These are phyloP conservation scores for Pascua sp. DNA, from an alignment of 1,284 basidiomycete species.

Conservation along the genomic window DNA sequence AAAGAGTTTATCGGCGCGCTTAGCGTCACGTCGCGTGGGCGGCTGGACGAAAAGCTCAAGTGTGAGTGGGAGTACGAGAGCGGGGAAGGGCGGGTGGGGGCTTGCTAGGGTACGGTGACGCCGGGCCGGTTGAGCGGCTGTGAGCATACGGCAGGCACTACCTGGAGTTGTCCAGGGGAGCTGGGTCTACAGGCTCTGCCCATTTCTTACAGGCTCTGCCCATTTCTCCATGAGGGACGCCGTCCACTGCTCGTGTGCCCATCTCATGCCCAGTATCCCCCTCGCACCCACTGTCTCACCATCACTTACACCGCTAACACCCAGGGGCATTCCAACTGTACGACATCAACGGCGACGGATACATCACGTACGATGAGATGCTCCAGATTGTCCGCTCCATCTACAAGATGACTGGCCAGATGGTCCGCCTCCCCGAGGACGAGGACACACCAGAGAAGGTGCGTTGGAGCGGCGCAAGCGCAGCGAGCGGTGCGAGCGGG, in stretches of 20 bases:
- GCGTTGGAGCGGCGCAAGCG: slow-evolving; percentile 18
- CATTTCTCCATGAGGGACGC: background rate
- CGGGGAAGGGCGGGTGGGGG: too few species aligned
- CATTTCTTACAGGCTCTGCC: background rate
- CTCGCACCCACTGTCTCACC: background rate
- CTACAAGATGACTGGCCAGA: slow-evolving; percentile 99
- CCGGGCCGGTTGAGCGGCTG: too few species aligned
- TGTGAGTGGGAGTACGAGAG: slow-evolving; percentile 59
- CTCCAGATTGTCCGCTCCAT: slow-evolving; percentile 91
- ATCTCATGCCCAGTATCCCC: background rate
- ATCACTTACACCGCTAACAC: slow-evolving; percentile 1
- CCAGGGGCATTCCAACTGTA: slow-evolving; percentile 99
- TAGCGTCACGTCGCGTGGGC: slow-evolving; percentile 86
- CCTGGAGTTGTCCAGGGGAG: background rate
- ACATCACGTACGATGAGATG: slow-evolving; percentile 98
- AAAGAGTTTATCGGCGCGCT: slow-evolving; percentile 96
- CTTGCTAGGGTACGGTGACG: too few species aligned
- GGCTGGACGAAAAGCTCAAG: slow-evolving; percentile 96
- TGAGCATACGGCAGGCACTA: background rate
- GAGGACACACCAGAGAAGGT: slow-evolving; percentile 99
- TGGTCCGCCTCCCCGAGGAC: slow-evolving; percentile 95
- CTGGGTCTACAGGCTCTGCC: too few species aligned
- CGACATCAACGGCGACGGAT: slow-evolving; percentile 96
- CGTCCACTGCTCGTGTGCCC: background rate
- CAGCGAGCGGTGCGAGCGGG: slow-evolving; percentile 2